These are phyloP conservation scores for Penicillium chermesinum DNA, from an alignment of 495 filamentous ascomycete genomes.

Conservation along the genomic window DNA sequence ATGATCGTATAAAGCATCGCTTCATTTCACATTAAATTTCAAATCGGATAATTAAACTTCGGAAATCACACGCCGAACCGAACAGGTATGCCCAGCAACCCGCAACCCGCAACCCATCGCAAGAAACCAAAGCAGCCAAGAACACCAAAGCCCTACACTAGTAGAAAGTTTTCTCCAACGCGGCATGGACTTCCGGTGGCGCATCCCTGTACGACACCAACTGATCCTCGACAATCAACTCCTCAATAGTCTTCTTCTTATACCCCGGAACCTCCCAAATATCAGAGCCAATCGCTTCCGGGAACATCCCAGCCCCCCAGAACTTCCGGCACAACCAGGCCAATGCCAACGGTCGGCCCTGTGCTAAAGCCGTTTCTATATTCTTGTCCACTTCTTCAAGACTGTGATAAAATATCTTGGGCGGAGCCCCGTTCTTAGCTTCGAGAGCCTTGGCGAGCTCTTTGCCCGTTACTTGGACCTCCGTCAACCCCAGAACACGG, in stretches of 20 bases:
- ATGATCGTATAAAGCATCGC: too few species aligned
- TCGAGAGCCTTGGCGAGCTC: slow-evolving; percentile 12
- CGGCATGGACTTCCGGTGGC: background rate
- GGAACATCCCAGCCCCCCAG: slow-evolving; percentile 15
- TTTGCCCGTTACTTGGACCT: slow-evolving; percentile 11
- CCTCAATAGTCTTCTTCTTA: slow-evolving; percentile 4
- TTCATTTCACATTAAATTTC: too few species aligned
- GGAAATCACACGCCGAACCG: too few species aligned
- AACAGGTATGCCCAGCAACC: too few species aligned
- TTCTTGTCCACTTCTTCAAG: slow-evolving; percentile 6
- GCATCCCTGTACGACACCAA: slow-evolving; percentile 3
- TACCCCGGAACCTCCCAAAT: slow-evolving; percentile 5
- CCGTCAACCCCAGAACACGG: slow-evolving; percentile 11
- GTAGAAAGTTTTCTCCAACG: background rate
- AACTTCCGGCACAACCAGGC: slow-evolving; percentile 13
- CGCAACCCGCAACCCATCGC: too few species aligned
- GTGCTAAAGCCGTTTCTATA: slow-evolving; percentile 4
- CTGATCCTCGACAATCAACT: slow-evolving; percentile 1
- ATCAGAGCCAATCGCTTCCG: slow-evolving; percentile 5
- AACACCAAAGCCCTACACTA: too few species aligned
- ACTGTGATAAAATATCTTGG: slow-evolving; percentile 7
- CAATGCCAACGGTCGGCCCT: slow-evolving; percentile 3
- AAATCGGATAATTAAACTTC: too few species aligned
- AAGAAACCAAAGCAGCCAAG: too few species aligned
- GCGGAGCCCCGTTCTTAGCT: slow-evolving; percentile 2